Percentiles rank a stretch among this genome's conserved stretches.
These are phyloP conservation scores for Discostella stelligera DNA, from an alignment of 352 stramenopile species.

Conservation along the genomic window DNA sequence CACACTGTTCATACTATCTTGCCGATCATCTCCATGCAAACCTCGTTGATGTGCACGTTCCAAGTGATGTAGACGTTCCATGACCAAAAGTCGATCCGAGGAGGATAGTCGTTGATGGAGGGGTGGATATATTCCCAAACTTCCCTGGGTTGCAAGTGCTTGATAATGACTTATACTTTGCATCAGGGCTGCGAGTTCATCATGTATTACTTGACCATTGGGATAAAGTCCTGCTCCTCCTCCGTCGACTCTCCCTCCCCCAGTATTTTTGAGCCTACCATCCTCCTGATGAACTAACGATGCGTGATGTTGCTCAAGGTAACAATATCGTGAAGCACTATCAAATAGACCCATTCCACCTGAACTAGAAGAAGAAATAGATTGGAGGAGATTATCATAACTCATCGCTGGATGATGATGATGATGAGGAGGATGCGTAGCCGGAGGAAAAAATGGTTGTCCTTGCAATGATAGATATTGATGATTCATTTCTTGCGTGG, in stretches of 20 bases:
- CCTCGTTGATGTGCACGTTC: neutral
- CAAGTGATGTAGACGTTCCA: neutral
- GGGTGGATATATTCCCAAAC: neutral
- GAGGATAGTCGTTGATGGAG: neutral
- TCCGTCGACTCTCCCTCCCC: neutral
- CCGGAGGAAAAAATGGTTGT: neutral
- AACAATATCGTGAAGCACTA: neutral
- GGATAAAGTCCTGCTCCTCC: neutral
- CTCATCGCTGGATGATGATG: neutral
- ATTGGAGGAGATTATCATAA: neutral
- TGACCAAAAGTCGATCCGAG: conserved; percentile 1
- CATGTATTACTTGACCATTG: neutral
- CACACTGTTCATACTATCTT: neutral
- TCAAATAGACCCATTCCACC: neutral
- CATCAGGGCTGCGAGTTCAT: neutral
- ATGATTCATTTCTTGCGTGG: too few species aligned
- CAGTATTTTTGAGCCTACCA: neutral
- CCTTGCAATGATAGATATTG: too few species aligned
- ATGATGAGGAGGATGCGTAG: neutral
- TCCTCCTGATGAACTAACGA: neutral
- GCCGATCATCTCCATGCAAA: neutral
- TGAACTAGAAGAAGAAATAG: neutral
- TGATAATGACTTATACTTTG: neutral
- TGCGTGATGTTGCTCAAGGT: neutral
- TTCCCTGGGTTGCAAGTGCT: neutral